Evolutionary conservation across 1,284 basidiomycete species (phyloP).

Genomic region (Cutaneotrichosporon curvatum): DNA sequence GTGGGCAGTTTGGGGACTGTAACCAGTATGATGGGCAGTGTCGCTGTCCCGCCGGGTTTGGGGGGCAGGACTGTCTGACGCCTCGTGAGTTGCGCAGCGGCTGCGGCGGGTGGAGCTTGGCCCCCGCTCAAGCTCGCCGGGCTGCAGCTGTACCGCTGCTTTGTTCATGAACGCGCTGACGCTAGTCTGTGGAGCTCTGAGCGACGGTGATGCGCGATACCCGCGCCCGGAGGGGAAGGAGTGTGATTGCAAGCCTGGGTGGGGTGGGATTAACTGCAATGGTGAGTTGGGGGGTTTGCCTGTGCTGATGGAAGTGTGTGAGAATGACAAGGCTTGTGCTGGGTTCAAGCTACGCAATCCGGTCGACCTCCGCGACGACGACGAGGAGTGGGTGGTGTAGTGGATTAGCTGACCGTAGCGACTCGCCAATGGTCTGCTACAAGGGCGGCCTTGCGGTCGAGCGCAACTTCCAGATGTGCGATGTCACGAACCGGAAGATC

Average conservation of each 20-base stretch:
- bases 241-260: constrained; percentile 87
- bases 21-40: constrained; percentile 83
- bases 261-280: constrained; percentile 94
- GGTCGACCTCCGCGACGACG: constrained; percentile 43
- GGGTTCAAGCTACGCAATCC: constrained; percentile 59
- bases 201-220: constrained; percentile 76
- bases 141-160: background rate
- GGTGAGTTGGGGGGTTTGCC: constrained; percentile 49
- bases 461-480: constrained; percentile 92
- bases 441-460: constrained; percentile 83
- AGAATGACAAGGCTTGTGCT: constrained; percentile 68
- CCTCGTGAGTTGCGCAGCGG: constrained; percentile 57
- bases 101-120: background rate
- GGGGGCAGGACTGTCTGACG: constrained; percentile 77
- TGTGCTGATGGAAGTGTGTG: constrained; percentile 59
- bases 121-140: background rate
- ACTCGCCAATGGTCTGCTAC: constrained; percentile 77
- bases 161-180: background rate
- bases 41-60: constrained; percentile 82
- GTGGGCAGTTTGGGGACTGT: constrained; percentile 78
- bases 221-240: constrained; percentile 66
- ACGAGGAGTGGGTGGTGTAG: constrained; percentile 34
- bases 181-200: constrained; percentile 79
- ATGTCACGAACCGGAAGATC: constrained; percentile 91
- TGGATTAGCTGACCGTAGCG: constrained; percentile 4